These are phyloP conservation scores for Chamaecyparis obtusa DNA, from an alignment of 75 land plant species.

Conservation along the genomic window DNA sequence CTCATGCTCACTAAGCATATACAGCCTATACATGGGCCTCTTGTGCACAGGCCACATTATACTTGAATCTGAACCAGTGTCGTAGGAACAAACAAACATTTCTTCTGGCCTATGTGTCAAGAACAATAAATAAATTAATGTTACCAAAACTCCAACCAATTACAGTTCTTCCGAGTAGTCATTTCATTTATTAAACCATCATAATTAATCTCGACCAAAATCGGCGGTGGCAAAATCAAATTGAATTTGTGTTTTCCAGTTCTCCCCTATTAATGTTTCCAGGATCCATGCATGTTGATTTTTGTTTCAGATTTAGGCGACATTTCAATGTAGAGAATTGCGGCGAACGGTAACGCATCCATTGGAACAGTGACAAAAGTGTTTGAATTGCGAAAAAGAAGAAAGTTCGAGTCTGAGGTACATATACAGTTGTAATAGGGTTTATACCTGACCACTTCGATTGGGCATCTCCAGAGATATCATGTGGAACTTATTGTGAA, in stretches of 20 bases:
- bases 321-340: not conserved
- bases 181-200: not conserved
- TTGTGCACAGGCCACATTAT: not conserved
- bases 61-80: not conserved
- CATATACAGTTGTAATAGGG: not conserved
- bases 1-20: not conserved
- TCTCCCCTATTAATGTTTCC: not conserved
- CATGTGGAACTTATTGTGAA: conserved; percentile 80
- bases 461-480: conserved; percentile 73
- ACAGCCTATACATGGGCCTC: not conserved
- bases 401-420: not conserved
- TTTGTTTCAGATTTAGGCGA: not conserved
- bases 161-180: not conserved
- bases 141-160: no score
- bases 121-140: not conserved
- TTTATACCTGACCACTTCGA: conserved; percentile 65
- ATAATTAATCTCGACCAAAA: not conserved
- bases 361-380: not conserved
- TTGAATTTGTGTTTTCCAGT: not conserved
- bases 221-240: not conserved
- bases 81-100: not conserved
- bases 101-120: not conserved
- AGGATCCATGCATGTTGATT: not conserved
- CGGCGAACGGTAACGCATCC: not conserved
- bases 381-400: no score